phyloP scores from a whole-genome alignment of 306 rosid genomes.

The Lathyrus sativus region DNA sequence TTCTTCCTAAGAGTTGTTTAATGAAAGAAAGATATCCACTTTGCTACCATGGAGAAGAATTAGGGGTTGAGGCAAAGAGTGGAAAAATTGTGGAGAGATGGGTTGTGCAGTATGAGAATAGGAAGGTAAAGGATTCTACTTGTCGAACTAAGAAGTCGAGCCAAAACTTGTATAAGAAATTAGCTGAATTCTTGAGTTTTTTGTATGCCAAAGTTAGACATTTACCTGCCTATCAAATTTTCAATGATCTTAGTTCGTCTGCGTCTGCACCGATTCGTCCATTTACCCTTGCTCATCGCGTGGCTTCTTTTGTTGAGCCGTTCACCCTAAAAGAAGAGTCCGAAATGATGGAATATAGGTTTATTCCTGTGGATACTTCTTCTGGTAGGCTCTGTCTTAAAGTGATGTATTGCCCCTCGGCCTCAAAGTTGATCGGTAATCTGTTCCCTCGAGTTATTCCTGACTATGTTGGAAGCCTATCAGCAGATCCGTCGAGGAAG shows the following conservation, averaged over 20 bases:
- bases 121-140: slow-evolving; percentile 54
- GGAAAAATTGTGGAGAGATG: slow-evolving; percentile 87
- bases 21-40: too few species aligned
- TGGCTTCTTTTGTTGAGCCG: slow-evolving; percentile 69
- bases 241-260: slow-evolving; percentile 66
- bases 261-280: slow-evolving; percentile 61
- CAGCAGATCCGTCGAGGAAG: slow-evolving; percentile 65
- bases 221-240: slow-evolving; percentile 70
- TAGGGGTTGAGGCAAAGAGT: slow-evolving; percentile 50
- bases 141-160: slow-evolving; percentile 63
- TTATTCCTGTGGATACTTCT: slow-evolving; percentile 82
- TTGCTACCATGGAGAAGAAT: too few species aligned
- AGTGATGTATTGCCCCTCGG: slow-evolving; percentile 61
- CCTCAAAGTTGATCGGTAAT: slow-evolving; percentile 58
- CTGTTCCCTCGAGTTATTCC: slow-evolving; percentile 73
- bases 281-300: slow-evolving; percentile 67
- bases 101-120: slow-evolving; percentile 71
- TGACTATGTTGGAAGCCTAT: slow-evolving; percentile 87
- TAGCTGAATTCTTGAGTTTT: slow-evolving; percentile 73
- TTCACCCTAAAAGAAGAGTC: slow-evolving; percentile 66
- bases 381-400: slow-evolving; percentile 75
- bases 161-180: slow-evolving; percentile 64
- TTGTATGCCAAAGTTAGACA: slow-evolving; percentile 76
- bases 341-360: slow-evolving; percentile 71
- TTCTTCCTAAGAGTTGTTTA: slow-evolving; percentile 45